Base-by-base conservation (phyloP, 257 asterid genomes). In the Salvia splendens region DNA sequence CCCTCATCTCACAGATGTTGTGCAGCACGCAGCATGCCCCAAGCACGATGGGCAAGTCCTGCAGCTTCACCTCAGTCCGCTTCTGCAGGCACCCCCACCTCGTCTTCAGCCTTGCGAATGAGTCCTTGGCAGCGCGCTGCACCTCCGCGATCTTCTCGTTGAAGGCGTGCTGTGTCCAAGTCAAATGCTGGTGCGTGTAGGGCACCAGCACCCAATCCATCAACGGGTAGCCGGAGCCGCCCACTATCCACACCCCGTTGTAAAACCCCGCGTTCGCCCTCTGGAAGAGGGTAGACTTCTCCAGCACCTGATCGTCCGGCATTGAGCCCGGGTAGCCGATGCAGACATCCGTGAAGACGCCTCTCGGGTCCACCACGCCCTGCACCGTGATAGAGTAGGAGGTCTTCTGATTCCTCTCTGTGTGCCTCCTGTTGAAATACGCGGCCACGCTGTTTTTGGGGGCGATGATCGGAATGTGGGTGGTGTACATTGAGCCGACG, bases 11-110 rank as follows among this genome's bases (percentile, higher is more conserved):
- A 2, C 85, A 81, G 2, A 81, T 81, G 30, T 80, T 80, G 12
- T 80, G 85, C 82, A 80, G 15, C 10, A 80, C 85, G 4, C 85
- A 80, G 72, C 85, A 81, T 1, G 86, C 86, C 50, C 86, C 86
- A 3, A 81, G 72, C 57, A 81, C 83, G 2, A 78, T 77, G 0
- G 86, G 83, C 72, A 81, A 61, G 45, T 81, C 86, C 16, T 81
- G 86, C 12, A 81, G 79, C 53, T 81, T 81, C 36, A 81, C 82
- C 46, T 81, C 86, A 0, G 86, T 78, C 61, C 86, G 49, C 56
- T 72, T 78, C 67, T 77, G 81, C 72, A 81, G 28, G 8, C 86
- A 81, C 12, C 79, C 74, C 86, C 86, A 81, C 55, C 83, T 55
- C 6, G 75, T 61, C 42, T 81, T 81, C 73, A 81, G 28, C 12